A percentile compares a stretch with the other conserved stretches of the same genome.
These are phyloP conservation scores for Penicillium italicum DNA, from an alignment of 2,329 filamentous ascomycete genomes.

Conservation along the genomic window DNA sequence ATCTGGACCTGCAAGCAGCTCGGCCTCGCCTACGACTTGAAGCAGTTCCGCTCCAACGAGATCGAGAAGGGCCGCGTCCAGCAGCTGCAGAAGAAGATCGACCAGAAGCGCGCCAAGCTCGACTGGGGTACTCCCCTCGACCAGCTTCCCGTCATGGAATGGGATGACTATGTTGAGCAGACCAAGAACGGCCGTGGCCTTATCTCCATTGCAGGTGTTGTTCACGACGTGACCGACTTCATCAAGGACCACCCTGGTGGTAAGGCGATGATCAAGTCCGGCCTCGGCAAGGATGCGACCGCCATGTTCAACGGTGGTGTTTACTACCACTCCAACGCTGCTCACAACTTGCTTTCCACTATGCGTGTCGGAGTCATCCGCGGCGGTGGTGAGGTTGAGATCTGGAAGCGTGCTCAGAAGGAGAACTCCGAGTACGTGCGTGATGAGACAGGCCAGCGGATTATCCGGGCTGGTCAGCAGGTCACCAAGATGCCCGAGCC, in stretches of 20 bases:
- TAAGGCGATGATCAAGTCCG: constrained; percentile 77
- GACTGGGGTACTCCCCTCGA: constrained; percentile 86
- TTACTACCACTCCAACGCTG: constrained; percentile 84
- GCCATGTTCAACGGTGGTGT: constrained; percentile 91
- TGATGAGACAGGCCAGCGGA: constrained; percentile 74
- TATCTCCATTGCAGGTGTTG: constrained; percentile 74
- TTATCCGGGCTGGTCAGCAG: constrained; percentile 81
- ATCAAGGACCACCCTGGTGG: constrained; percentile 89
- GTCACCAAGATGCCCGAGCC: constrained; percentile 79
- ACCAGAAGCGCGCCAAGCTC: constrained; percentile 75
- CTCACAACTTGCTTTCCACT: constrained; percentile 81
- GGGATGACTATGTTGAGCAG: constrained; percentile 79
- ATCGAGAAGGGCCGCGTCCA: constrained; percentile 89
- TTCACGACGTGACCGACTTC: constrained; percentile 80
- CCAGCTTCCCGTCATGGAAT: constrained; percentile 78
- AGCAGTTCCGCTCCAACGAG: constrained; percentile 87
- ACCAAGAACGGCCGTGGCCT: constrained; percentile 74
- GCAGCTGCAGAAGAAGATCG: constrained; percentile 88
- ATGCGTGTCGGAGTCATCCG: constrained; percentile 85
- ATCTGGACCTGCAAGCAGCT: constrained; percentile 83
- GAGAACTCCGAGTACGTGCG: constrained; percentile 75
- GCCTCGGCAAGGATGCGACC: constrained; percentile 81
- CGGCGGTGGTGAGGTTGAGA: constrained; percentile 83
- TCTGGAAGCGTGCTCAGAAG: constrained; percentile 82
- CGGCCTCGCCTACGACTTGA: constrained; percentile 79